Evolutionary conservation across 2,329 filamentous ascomycete species (phyloP), one percentile per base, ranked within the genome.

Genomic region (Penicillium griseofulvum): DNA sequence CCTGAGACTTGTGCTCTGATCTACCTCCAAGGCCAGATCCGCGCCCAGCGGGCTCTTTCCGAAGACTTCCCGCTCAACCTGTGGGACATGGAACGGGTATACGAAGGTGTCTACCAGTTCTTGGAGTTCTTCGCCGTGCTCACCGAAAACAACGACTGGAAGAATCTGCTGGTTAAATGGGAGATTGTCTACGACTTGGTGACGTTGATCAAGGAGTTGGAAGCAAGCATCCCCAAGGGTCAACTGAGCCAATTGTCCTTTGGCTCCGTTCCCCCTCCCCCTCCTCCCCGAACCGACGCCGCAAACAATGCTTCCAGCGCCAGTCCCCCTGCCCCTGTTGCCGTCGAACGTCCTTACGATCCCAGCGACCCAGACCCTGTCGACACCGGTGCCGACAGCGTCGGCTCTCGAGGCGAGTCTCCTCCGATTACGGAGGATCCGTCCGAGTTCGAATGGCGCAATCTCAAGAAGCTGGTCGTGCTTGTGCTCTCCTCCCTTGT

Each of bases 71-170:
- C 93, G 0, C 86, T 97, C 1, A 95, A 97, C 66, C 83, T 91
- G 44, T 97, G 93, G 93, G 93, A 97, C 67, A 96, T 97, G 88
- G 93, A 97, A 71, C 86, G 93, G 14, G 93, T 95, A 55, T 96
- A 96, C 71, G 93, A 97, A 68, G 93, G 93, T 0, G 85, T 97
- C 1, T 91, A 92, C 49, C 92, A 97, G 72, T 96, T 96, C 68
- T 84, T 97, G 1, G 92, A 97, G 65, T 96, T 97, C 70, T 88
- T 97, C 51, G 91, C 89, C 16, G 92, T 94, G 0, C 84, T 96
- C 28, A 91, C 90, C 0, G 92, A 96, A 68, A 88, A 93, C 65
- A 82, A 87, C 41, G 87, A 90, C 48, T 91, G 91, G 79, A 90
- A 95, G 59, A 83, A 85, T 39, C 87, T 95, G 59, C 82, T 97